Evolutionary conservation across 352 stramenopile genomes (phyloP).

Genomic region (Phytophthora uliginosa): DNA sequence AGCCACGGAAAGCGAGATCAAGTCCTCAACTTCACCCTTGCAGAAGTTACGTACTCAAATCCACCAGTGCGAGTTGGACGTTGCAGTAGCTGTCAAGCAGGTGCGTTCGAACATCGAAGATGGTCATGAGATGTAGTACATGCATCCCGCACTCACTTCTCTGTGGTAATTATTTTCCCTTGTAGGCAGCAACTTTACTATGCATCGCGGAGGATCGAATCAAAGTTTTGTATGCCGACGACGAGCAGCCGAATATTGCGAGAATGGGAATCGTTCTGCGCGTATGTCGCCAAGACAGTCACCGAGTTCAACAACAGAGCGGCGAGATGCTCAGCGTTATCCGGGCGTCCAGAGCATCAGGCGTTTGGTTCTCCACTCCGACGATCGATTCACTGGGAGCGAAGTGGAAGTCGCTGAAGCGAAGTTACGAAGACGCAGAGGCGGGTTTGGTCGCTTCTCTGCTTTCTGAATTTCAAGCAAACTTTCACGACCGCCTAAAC

Average conservation of each 20-base stretch:
- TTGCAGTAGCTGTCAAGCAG: conserved; percentile 29
- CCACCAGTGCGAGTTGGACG: conserved; percentile 32
- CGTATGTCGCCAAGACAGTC: conserved; percentile 52
- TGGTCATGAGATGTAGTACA: background rate
- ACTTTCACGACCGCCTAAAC: conserved; percentile 18
- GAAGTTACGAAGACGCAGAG: conserved; percentile 31
- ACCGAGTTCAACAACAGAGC: conserved; percentile 49
- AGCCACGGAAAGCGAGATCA: conserved; percentile 6
- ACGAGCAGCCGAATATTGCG: conserved; percentile 25
- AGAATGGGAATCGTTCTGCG: conserved; percentile 47
- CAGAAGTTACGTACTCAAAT: conserved; percentile 30
- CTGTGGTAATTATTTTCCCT: background rate
- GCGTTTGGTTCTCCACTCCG: conserved; percentile 55
- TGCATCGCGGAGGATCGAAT: conserved; percentile 41
- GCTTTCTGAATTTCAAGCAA: conserved; percentile 13
- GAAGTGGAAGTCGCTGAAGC: conserved; percentile 40
- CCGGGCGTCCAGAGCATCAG: conserved; percentile 46
- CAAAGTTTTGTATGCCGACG: conserved; percentile 51
- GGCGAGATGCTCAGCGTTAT: conserved; percentile 37
- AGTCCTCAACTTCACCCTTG: conserved; percentile 11
- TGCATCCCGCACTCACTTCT: background rate
- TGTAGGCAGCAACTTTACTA: conserved; percentile 39
- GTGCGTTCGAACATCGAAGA: conserved; percentile 8
- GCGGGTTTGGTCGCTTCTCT: conserved; percentile 30
- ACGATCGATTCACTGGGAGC: conserved; percentile 46